Percentiles rank a stretch among this genome's conserved stretches.
phyloP scores from a whole-genome alignment of 345 rosid genomes.

The Pugionium dolabratum region DNA sequence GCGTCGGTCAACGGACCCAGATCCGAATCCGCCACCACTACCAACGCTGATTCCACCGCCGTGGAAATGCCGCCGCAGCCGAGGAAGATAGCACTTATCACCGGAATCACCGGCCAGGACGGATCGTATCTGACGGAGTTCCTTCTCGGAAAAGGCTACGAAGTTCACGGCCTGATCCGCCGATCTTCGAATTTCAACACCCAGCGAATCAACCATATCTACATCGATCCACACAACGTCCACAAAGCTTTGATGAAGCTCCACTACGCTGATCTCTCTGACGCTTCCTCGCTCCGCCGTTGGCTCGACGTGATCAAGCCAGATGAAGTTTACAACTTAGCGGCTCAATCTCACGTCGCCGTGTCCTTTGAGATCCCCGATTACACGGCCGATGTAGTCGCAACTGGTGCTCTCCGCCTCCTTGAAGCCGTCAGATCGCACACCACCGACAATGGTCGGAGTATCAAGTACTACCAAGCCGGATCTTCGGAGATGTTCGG shows the following conservation, averaged over 20 bases:
- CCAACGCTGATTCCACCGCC: background rate
- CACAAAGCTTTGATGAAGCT: slow-evolving; percentile 75
- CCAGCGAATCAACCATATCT: slow-evolving; percentile 83
- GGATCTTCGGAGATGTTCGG: slow-evolving; percentile 97
- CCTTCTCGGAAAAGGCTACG: slow-evolving; percentile 68
- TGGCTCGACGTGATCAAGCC: slow-evolving; percentile 80
- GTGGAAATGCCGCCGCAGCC: slow-evolving; percentile 31
- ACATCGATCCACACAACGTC: slow-evolving; percentile 80
- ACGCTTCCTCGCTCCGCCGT: slow-evolving; percentile 80
- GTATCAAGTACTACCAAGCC: slow-evolving; percentile 76
- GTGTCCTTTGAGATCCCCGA: slow-evolving; percentile 86
- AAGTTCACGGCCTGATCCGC: slow-evolving; percentile 79
- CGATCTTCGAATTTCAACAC: slow-evolving; percentile 88
- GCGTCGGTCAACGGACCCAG: slow-evolving; percentile 38
- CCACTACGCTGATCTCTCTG: slow-evolving; percentile 69
- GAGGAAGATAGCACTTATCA: slow-evolving; percentile 59
- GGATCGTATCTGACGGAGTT: slow-evolving; percentile 83
- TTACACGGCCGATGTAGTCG: slow-evolving; percentile 82
- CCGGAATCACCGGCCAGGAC: slow-evolving; percentile 85
- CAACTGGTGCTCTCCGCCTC: slow-evolving; percentile 81
- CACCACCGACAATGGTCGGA: slow-evolving; percentile 61
- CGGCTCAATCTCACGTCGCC: slow-evolving; percentile 82
- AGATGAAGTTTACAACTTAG: slow-evolving; percentile 79
- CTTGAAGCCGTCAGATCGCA: slow-evolving; percentile 87
- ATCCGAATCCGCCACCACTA: slow-evolving; percentile 27